A percentile compares a stretch with the other conserved stretches of the same genome.
phyloP scores from a whole-genome alignment of 768 basidiomycete species.

The Hericium rajendrae region DNA sequence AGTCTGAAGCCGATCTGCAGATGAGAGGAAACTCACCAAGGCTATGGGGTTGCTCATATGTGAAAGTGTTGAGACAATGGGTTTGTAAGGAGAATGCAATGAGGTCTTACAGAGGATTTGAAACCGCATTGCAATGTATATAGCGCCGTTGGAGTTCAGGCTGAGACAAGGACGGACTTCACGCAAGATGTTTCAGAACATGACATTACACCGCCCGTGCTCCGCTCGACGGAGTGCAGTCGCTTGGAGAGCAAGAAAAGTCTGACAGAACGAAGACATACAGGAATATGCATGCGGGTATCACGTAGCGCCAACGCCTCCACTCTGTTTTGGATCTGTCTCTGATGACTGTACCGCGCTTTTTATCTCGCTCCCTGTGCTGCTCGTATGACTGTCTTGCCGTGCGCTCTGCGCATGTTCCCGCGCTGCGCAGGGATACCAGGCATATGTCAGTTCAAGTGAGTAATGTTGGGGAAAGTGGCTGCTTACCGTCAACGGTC shows the following conservation, averaged over 20 bases:
- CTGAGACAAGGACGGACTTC: background rate
- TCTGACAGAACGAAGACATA: too few species aligned
- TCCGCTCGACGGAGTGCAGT: too few species aligned
- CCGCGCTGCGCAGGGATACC: background rate
- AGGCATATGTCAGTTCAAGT: background rate
- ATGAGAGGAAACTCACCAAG: background rate
- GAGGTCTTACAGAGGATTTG: background rate
- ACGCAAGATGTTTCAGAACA: background rate
- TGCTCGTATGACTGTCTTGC: background rate
- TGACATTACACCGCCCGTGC: background rate
- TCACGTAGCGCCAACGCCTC: too few species aligned
- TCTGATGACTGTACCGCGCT: background rate
- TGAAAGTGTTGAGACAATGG: background rate
- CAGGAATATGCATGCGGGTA: too few species aligned
- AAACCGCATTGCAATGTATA: too few species aligned
- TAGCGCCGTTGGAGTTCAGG: background rate
- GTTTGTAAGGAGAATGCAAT: background rate
- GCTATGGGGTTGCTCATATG: background rate
- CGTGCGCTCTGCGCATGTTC: background rate
- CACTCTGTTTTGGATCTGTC: too few species aligned
- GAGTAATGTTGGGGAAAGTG: background rate
- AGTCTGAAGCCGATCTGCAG: background rate
- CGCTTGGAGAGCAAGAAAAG: too few species aligned
- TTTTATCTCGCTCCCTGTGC: background rate
- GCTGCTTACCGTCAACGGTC: background rate